These are phyloP conservation scores for Pholiota adiposa DNA, from an alignment of 1,284 basidiomycete genomes.

Conservation along the genomic window DNA sequence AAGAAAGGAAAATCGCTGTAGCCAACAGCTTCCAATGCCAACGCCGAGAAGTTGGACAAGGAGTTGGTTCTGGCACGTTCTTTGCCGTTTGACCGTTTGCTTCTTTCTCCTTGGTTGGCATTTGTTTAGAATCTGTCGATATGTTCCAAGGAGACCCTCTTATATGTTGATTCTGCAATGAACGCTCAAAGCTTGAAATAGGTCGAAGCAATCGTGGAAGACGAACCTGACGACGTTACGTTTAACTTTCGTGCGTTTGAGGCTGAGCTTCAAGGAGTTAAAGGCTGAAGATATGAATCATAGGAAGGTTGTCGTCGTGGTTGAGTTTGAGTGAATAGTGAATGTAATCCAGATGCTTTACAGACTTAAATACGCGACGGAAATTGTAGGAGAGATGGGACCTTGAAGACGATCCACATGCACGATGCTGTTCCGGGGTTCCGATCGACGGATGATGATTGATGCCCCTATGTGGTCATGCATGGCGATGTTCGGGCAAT, in stretches of 20 bases:
- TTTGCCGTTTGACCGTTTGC: background rate
- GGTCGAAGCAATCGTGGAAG: too few species aligned
- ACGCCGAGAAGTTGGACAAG: too few species aligned
- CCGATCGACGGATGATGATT: too few species aligned
- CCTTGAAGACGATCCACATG: too few species aligned
- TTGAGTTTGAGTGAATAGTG: background rate
- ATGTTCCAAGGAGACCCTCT: background rate
- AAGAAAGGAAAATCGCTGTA: conserved; percentile 3
- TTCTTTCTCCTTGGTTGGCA: background rate
- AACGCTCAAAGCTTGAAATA: background rate
- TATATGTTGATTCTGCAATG: background rate
- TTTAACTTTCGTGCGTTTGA: too few species aligned
- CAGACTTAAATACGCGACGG: conserved; percentile 50
- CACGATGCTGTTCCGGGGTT: too few species aligned
- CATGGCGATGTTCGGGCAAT: too few species aligned
- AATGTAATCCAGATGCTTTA: background rate
- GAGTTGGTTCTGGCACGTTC: background rate
- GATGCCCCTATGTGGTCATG: too few species aligned
- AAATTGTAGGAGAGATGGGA: conserved; percentile 27
- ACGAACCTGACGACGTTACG: too few species aligned
- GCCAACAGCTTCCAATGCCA: conserved; percentile 6
- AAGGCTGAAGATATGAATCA: too few species aligned
- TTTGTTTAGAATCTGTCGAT: background rate
- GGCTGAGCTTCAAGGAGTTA: too few species aligned
- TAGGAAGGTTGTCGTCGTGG: background rate